Evolutionary conservation across 2,329 filamentous ascomycete genomes (phyloP).

Genomic region (Ophiostoma ips): DNA sequence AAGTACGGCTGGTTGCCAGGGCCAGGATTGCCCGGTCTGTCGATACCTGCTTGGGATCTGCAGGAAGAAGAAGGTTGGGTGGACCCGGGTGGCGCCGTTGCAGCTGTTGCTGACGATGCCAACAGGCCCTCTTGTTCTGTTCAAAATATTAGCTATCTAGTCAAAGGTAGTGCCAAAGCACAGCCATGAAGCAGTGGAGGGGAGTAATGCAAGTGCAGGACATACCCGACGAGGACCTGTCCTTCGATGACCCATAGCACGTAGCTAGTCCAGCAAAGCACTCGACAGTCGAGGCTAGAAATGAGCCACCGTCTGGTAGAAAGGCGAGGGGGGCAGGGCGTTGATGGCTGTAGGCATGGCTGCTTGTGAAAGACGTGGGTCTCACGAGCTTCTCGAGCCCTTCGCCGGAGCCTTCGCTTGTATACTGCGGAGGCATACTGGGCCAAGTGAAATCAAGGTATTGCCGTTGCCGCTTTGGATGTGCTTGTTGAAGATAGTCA

Average conservation of each 20-base stretch:
- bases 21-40: background rate
- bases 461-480: background rate
- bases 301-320: background rate
- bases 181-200: background rate
- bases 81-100: slow-evolving; percentile 11
- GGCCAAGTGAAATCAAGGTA: background rate
- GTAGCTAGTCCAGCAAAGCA: slow-evolving; percentile 18
- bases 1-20: slow-evolving; percentile 11
- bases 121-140: slow-evolving; percentile 23
- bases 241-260: slow-evolving; percentile 23
- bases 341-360: background rate
- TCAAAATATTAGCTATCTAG: background rate
- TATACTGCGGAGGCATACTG: background rate
- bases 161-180: background rate
- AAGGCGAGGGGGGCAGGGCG: too few relatives aligned
- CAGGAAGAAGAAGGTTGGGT: background rate
- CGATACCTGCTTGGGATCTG: slow-evolving; percentile 2
- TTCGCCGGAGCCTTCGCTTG: background rate
- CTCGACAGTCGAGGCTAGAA: slow-evolving; percentile 3
- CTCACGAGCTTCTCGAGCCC: background rate
- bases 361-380: background rate
- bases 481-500: background rate
- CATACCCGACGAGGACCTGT: slow-evolving; percentile 23
- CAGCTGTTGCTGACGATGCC: background rate
- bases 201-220: background rate